These are phyloP conservation scores for Paecilomyces niveus DNA, from an alignment of 2,329 filamentous ascomycete species.

Conservation along the genomic window DNA sequence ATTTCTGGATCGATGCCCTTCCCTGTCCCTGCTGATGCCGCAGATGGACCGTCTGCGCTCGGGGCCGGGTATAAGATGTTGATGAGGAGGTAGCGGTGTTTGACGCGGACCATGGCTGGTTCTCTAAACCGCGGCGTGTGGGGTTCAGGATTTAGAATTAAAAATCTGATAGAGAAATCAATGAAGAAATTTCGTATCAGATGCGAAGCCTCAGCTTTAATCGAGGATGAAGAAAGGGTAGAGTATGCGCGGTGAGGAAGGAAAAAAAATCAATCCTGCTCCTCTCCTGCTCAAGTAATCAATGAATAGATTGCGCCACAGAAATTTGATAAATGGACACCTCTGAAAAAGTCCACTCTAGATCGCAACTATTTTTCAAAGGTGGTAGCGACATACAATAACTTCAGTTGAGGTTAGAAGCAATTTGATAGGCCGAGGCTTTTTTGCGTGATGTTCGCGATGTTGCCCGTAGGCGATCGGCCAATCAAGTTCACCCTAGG, in stretches of 20 bases:
- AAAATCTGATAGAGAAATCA: background rate
- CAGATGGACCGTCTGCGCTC: constrained; percentile 30
- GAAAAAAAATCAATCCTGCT: background rate
- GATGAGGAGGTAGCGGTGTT: constrained; percentile 91
- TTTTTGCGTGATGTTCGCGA: background rate
- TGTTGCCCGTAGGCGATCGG: background rate
- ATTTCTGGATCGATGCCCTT: constrained; percentile 29
- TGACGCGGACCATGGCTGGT: constrained; percentile 77
- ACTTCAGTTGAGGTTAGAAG: background rate
- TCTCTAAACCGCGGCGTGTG: background rate
- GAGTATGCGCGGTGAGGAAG: background rate
- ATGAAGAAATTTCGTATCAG: background rate
- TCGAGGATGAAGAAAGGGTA: too few species aligned
- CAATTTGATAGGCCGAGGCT: background rate
- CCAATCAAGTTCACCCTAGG: background rate
- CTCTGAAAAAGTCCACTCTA: too few species aligned
- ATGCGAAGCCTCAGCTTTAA: too few species aligned
- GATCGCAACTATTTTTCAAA: background rate
- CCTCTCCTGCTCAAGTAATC: background rate
- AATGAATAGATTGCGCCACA: background rate
- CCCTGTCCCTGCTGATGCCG: constrained; percentile 7
- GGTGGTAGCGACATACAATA: background rate
- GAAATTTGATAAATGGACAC: background rate
- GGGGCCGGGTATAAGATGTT: constrained; percentile 77
- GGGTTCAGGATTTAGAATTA: background rate